phyloP scores from a whole-genome alignment of 306 rosid genomes.

The Leucaena leucocephala region DNA sequence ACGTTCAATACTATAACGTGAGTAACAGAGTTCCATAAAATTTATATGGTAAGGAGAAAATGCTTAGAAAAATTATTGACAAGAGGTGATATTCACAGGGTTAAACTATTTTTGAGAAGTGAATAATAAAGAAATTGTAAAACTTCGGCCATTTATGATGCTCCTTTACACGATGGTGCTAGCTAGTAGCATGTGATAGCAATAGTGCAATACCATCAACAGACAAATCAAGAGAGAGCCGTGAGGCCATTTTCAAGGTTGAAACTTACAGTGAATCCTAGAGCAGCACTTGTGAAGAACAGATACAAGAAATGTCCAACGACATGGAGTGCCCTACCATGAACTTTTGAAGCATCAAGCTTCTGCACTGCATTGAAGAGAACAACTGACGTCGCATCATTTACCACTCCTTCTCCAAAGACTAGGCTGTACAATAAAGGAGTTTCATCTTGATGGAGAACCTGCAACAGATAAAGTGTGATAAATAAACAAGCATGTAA shows the following conservation, averaged over 20 bases:
- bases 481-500: neutral
- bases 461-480: constrained; percentile 51
- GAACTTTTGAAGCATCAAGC: constrained; percentile 58
- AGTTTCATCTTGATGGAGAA: constrained; percentile 88
- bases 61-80: neutral
- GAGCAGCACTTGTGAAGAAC: constrained; percentile 78
- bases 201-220: neutral
- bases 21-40: neutral
- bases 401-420: constrained; percentile 95
- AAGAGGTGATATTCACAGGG: neutral
- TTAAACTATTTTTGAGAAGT: constrained; percentile 1
- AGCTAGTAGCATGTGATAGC: constrained; percentile 20
- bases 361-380: constrained; percentile 91
- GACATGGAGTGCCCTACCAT: constrained; percentile 42
- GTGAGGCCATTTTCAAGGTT: neutral
- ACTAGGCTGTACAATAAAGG: constrained; percentile 89
- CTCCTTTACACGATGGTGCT: constrained; percentile 2
- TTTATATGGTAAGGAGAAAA: neutral
- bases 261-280: constrained; percentile 68
- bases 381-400: constrained; percentile 93
- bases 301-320: constrained; percentile 74
- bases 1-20: neutral
- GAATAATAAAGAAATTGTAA: neutral
- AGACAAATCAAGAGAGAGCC: constrained; percentile 18
- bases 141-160: constrained; percentile 1